phyloP scores from a whole-genome alignment of 2,329 filamentous ascomycete genomes.

The Exophiala bonariae region DNA sequence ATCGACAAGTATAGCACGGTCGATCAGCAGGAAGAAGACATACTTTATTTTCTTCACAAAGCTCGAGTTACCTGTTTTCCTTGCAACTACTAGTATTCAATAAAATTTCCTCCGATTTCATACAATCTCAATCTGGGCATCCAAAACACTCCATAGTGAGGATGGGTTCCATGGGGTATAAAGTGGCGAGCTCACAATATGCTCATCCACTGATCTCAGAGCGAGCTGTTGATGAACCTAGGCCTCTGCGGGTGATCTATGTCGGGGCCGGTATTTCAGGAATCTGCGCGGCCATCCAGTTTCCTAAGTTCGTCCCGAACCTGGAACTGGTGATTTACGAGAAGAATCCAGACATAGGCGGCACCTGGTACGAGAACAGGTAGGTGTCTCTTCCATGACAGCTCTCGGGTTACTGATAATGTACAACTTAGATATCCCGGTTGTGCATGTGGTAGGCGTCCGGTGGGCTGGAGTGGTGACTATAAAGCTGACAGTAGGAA shows the following conservation, averaged over 20 bases:
- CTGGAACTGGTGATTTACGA: conserved; percentile 29
- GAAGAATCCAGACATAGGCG: conserved; percentile 34
- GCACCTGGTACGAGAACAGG: conserved; percentile 32
- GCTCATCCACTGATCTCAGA: conserved; percentile 25
- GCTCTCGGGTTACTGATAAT: too few relatives aligned
- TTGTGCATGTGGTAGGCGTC: conserved; percentile 23
- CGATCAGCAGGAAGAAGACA: too few relatives aligned
- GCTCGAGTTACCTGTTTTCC: too few relatives aligned
- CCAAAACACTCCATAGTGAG: too few relatives aligned
- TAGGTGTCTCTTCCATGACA: background rate
- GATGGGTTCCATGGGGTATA: conserved; percentile 23
- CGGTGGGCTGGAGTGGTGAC: too few relatives aligned
- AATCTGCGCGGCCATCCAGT: conserved; percentile 23
- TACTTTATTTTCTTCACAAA: too few relatives aligned
- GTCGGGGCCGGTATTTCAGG: conserved; percentile 42
- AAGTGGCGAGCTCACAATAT: conserved; percentile 12
- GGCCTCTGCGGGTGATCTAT: conserved; percentile 29
- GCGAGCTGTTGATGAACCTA: conserved; percentile 22
- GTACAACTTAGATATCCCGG: conserved; percentile 15
- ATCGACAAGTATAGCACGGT: too few relatives aligned
- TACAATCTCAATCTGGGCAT: too few relatives aligned
- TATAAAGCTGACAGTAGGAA: background rate
- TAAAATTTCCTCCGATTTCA: too few relatives aligned
- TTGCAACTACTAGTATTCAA: too few relatives aligned
- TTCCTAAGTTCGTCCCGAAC: conserved; percentile 19